Evolutionary conservation across 352 stramenopile genomes (phyloP).

Genomic region (Phytophthora meadii): DNA sequence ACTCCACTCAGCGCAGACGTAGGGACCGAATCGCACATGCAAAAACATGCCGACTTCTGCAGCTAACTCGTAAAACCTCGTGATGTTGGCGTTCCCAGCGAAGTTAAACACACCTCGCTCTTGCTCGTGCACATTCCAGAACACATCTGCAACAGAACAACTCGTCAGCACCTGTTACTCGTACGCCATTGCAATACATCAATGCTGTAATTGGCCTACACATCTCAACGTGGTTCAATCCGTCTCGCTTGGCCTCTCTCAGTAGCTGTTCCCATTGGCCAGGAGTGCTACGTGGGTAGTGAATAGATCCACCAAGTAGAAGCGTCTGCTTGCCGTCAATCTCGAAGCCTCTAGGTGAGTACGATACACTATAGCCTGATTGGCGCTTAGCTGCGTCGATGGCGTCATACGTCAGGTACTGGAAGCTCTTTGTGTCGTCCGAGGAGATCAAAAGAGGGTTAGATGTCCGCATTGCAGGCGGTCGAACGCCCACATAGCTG

Average conservation of each 20-base stretch:
- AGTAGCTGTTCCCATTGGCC: constrained; percentile 67
- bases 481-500: constrained; percentile 57
- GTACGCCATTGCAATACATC: too few species aligned
- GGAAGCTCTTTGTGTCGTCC: constrained; percentile 1
- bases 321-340: constrained; percentile 66
- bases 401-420: constrained; percentile 70
- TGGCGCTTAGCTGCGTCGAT: constrained; percentile 47
- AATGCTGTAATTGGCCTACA: constrained; percentile 42
- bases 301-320: constrained; percentile 73
- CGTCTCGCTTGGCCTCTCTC: constrained; percentile 69
- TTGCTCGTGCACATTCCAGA: constrained; percentile 77
- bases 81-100: constrained; percentile 56
- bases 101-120: constrained; percentile 65
- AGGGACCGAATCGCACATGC: constrained; percentile 73
- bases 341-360: constrained; percentile 59
- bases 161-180: not conserved
- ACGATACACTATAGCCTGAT: constrained; percentile 58
- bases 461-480: constrained; percentile 48
- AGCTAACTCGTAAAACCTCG: constrained; percentile 66
- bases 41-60: constrained; percentile 66
- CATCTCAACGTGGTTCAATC: constrained; percentile 78
- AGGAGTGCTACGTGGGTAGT: constrained; percentile 61
- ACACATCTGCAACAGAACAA: constrained; percentile 55
- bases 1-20: constrained; percentile 73
- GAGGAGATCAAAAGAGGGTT: constrained; percentile 42